A percentile compares a stretch with the other conserved stretches of the same genome.
Conservation (phyloP, 805 yeast genomes). For the Myxozyma melibiosi region DNA sequence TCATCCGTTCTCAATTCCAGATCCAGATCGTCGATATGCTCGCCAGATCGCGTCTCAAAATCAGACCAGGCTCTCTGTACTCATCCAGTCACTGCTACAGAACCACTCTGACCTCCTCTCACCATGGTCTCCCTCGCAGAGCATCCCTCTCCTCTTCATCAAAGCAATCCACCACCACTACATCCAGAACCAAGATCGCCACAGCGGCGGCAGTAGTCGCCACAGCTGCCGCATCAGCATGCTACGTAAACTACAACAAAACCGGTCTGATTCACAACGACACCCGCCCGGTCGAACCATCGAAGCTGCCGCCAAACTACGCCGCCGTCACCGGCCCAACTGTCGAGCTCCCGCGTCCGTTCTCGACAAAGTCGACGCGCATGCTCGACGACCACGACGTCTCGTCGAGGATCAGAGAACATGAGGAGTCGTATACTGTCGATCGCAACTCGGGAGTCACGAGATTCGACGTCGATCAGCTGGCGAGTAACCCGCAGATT, state of each 20-base stretch:
- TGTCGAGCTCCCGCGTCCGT: slow-evolving; percentile 29
- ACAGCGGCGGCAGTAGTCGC: slow-evolving; percentile 20
- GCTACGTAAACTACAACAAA: neutral
- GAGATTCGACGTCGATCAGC: slow-evolving; percentile 85
- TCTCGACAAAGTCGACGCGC: slow-evolving; percentile 12
- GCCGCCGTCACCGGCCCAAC: neutral
- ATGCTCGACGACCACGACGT: slow-evolving; percentile 68
- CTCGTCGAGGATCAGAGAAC: slow-evolving; percentile 63
- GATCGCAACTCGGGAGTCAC: slow-evolving; percentile 78
- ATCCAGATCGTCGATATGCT: no score
- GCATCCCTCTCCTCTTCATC: slow-evolving; percentile 10
- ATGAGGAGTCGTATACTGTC: slow-evolving; percentile 78
- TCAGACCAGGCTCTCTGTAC: no score
- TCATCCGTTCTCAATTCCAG: no score
- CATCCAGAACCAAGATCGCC: neutral
- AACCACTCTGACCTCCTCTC: no score
- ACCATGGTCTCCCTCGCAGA: no score
- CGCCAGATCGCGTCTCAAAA: no score
- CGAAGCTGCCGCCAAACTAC: slow-evolving; percentile 8
- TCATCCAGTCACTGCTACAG: no score
- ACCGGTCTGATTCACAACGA: slow-evolving; percentile 18
- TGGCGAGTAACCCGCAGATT: slow-evolving; percentile 89
- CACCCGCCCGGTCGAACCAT: slow-evolving; percentile 12
- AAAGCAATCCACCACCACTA: neutral
- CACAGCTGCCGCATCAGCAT: slow-evolving; percentile 23